Conservation (phyloP, 768 basidiomycete genomes). For the Pisolithus orientalis region DNA sequence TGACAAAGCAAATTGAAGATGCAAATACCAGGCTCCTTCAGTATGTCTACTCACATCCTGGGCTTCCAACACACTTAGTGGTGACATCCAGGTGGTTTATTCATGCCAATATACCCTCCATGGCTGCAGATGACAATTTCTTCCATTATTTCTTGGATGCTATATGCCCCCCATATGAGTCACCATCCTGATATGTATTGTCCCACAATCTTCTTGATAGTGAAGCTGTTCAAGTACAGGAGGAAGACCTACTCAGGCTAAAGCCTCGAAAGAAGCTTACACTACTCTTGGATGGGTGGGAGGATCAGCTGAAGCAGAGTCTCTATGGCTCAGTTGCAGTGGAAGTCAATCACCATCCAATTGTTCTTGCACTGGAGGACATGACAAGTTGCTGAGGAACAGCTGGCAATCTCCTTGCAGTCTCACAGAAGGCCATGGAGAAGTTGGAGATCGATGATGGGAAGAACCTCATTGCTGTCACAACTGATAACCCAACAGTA, state of each 20-base stretch:
- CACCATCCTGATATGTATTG: conserved; percentile 18
- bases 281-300: conserved; percentile 29
- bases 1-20: neutral
- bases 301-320: conserved; percentile 18
- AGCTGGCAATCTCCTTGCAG: conserved; percentile 14
- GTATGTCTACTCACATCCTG: neutral
- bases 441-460: conserved; percentile 15
- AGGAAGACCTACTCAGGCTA: conserved; percentile 14
- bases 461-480: neutral
- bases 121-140: conserved; percentile 11
- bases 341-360: conserved; percentile 16
- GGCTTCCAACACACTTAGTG: neutral
- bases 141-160: conserved; percentile 16
- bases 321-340: conserved; percentile 23
- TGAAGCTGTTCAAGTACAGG: conserved; percentile 16
- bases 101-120: conserved; percentile 22
- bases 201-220: conserved; percentile 17
- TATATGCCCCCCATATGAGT: conserved; percentile 19
- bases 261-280: conserved; percentile 13
- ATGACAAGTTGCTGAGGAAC: conserved; percentile 15
- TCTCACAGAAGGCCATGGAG: conserved; percentile 9
- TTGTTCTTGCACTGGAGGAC: conserved; percentile 20
- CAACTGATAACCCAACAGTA: too few relatives aligned
- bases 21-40: neutral
- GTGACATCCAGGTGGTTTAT: conserved; percentile 7